phyloP scores from a whole-genome alignment of 2,329 filamentous ascomycete genomes.

The Aspergillus sp. region DNA sequence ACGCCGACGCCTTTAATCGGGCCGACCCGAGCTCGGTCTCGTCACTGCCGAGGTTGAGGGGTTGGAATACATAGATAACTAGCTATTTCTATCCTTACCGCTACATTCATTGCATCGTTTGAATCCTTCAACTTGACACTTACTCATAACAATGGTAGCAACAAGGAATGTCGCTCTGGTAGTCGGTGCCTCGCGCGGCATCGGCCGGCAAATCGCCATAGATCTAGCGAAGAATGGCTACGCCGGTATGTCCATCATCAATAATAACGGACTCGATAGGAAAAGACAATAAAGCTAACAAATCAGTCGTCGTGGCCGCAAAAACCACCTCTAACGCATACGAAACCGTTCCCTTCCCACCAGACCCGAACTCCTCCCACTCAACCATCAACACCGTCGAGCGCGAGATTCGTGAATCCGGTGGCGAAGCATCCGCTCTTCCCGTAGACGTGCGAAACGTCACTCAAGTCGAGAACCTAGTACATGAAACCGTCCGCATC shows the following conservation, averaged over 20 bases:
- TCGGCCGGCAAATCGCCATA: slow-evolving; percentile 72
- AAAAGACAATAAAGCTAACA: slow-evolving; percentile 1
- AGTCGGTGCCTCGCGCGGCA: slow-evolving; percentile 70
- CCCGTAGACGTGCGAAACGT: slow-evolving; percentile 63
- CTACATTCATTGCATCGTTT: not conserved
- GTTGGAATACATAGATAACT: not conserved
- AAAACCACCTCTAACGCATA: slow-evolving; percentile 64
- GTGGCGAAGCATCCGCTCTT: slow-evolving; percentile 59
- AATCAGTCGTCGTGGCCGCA: slow-evolving; percentile 65
- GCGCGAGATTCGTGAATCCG: slow-evolving; percentile 61
- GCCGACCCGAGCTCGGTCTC: slow-evolving; percentile 11
- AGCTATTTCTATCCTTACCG: not conserved
- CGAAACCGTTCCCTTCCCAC: slow-evolving; percentile 56
- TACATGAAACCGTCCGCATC: slow-evolving; percentile 51
- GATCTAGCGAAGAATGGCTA: slow-evolving; percentile 67
- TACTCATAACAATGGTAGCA: slow-evolving; percentile 9
- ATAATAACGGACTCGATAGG: not conserved
- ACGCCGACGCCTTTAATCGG: not conserved
- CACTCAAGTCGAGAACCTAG: slow-evolving; percentile 54
- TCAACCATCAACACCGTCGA: slow-evolving; percentile 77
- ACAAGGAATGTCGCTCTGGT: slow-evolving; percentile 55
- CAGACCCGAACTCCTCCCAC: slow-evolving; percentile 64
- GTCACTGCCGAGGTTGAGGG: slow-evolving; percentile 8
- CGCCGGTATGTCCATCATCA: slow-evolving; percentile 47
- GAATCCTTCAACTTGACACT: not conserved